Evolutionary conservation across 164 flowering plant species (phyloP), one percentile per base, ranked within the genome.

Genomic region (Vitis rupestris): DNA sequence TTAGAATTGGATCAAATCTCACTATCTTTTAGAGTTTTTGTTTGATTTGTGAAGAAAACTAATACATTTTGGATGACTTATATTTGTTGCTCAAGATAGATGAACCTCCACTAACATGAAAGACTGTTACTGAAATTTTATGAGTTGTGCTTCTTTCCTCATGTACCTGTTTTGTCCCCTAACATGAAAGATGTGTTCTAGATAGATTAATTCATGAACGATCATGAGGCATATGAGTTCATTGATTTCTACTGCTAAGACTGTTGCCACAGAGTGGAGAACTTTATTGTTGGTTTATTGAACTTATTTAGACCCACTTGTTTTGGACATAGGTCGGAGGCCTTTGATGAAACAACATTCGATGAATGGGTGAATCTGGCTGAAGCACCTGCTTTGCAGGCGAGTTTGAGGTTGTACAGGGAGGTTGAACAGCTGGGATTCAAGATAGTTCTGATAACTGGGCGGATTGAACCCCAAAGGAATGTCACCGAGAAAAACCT

Each of bases 331-430:
- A 93, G 98, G 11, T 78, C 87, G 9, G 83, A 85, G 68, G 16
- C 19, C 1, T 90, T 83, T 71, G 73, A 91, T 59, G 93, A 86
- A 60, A 50, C 29, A 1, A 14, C 88, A 2, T 94, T 82, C 50
- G 73, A 92, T 63, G 76, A 72, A 17, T 94, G 98, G 99, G 94
- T 78, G 73, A 80, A 78, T 64, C 63, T 71, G 72, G 96, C 85
- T 4, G 75, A 74, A 64, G 93, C 93, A 4, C 98, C 98, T 17
- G 92, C 94, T n/a, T 27, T 95, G 44, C 85, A 85, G 1, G 83
- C 90, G 13, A 95, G 93, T 74, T 75, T 91, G 76, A 80, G 65
- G 30, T 64, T 95, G 31, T 95, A 91, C 80, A 84, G 82, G 5
- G 83, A 85, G 78, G 90, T 95, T 13, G 74, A 82, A 68, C 63